These are phyloP conservation scores for Chlamydomonas sphaeroides DNA, from an alignment of 139 green algal species.

Conservation along the genomic window DNA sequence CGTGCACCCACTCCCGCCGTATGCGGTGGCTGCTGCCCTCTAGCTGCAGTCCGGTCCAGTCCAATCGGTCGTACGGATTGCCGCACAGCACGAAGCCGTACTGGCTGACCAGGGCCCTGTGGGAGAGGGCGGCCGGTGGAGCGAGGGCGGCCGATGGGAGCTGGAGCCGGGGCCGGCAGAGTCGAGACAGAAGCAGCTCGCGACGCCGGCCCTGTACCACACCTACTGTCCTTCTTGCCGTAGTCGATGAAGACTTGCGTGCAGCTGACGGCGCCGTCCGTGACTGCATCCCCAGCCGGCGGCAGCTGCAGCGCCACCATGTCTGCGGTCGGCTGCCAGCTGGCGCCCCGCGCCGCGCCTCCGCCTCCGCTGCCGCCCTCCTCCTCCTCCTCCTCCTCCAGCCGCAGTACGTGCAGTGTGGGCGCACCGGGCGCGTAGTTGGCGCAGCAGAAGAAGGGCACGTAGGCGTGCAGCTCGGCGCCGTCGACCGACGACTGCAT, in stretches of 20 bases:
- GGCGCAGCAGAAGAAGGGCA: slow-evolving; percentile 58
- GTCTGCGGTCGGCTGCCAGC: neutral
- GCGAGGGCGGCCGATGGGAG: no score
- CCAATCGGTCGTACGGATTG: slow-evolving; percentile 51
- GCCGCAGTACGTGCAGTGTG: slow-evolving; percentile 16
- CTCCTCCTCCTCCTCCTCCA: no score
- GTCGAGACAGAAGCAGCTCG: neutral
- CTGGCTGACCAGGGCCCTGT: slow-evolving; percentile 64
- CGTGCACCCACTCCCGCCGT: slow-evolving; percentile 30
- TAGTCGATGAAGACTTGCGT: slow-evolving; percentile 51
- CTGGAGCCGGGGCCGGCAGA: neutral
- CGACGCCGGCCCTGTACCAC: neutral
- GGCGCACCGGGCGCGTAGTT: slow-evolving; percentile 45
- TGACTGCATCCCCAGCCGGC: neutral
- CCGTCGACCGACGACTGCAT: slow-evolving; percentile 17
- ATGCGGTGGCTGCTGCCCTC: neutral
- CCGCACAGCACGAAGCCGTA: slow-evolving; percentile 58
- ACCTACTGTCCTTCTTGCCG: slow-evolving; percentile 54
- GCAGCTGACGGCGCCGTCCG: neutral
- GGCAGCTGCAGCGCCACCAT: slow-evolving; percentile 1
- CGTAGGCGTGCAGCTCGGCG: slow-evolving; percentile 16
- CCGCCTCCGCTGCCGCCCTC: neutral
- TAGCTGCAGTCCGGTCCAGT: neutral
- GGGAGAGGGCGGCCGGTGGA: neutral
- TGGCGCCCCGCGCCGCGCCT: neutral